Conservation (phyloP, 148 eudicot genomes). For the Silene conica region DNA sequence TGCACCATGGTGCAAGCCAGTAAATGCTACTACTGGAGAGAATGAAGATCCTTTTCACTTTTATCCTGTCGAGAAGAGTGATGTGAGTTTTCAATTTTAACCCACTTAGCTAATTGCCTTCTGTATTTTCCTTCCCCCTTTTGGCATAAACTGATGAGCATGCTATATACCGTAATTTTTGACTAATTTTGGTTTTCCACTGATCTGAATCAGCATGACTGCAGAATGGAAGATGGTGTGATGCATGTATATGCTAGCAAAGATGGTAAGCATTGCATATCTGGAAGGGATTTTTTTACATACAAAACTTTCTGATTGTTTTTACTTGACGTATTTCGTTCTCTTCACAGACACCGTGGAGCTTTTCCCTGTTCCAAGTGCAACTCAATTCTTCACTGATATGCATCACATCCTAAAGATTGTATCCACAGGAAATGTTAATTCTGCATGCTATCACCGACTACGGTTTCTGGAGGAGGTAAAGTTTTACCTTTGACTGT, state of each 20-base stretch:
- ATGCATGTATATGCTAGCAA: conserved; percentile 58
- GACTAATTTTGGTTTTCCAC: conserved; percentile 17
- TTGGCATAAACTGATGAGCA: not conserved
- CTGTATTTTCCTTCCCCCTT: not conserved
- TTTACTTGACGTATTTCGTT: conserved; percentile 1
- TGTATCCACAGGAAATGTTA: conserved; percentile 58
- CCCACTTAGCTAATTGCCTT: not conserved
- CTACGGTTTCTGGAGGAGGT: conserved; percentile 76
- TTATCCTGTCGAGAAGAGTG: conserved; percentile 49
- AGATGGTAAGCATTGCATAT: conserved; percentile 40
- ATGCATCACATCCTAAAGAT: conserved; percentile 61
- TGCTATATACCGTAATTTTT: conserved; percentile 6
- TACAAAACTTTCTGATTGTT: not conserved
- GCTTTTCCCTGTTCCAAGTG: conserved; percentile 65
- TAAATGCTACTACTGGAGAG: conserved; percentile 27
- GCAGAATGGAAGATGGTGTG: conserved; percentile 76
- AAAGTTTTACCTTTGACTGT: conserved; percentile 1
- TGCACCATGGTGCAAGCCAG: conserved; percentile 55
- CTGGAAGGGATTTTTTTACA: not conserved
- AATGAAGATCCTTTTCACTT: conserved; percentile 44
- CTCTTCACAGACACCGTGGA: conserved; percentile 43
- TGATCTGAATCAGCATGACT: conserved; percentile 46
- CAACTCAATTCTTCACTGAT: conserved; percentile 71
- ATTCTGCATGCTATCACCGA: conserved; percentile 65
- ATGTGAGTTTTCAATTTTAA: conserved; percentile 46